A percentile compares a stretch with the other conserved stretches of the same genome.
These are phyloP conservation scores for Penicillium angulare DNA, from an alignment of 495 filamentous ascomycete genomes.

Conservation along the genomic window DNA sequence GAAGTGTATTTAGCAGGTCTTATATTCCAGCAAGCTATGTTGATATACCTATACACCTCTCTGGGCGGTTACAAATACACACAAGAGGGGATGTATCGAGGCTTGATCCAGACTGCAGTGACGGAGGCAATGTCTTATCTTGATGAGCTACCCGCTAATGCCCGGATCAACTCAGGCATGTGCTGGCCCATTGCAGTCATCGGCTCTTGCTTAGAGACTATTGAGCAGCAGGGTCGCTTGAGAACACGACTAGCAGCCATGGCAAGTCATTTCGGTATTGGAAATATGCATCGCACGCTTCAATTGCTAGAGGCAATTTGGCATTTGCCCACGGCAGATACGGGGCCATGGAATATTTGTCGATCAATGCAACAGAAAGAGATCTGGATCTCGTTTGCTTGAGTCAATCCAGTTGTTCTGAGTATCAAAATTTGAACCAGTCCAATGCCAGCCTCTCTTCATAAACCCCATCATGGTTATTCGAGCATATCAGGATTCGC, in stretches of 20 bases:
- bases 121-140: slow-evolving; percentile 33
- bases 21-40: slow-evolving; percentile 38
- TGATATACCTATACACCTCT: slow-evolving; percentile 37
- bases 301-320: slow-evolving; percentile 38
- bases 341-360: slow-evolving; percentile 41
- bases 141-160: slow-evolving; percentile 23
- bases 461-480: too few relatives aligned
- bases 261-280: slow-evolving; percentile 31
- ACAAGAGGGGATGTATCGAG: slow-evolving; percentile 32
- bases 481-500: too few relatives aligned
- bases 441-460: too few relatives aligned
- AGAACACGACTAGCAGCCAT: slow-evolving; percentile 23
- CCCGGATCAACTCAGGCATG: slow-evolving; percentile 36
- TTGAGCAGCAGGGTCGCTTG: slow-evolving; percentile 23
- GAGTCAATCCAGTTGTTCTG: too few relatives aligned
- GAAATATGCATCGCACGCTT: slow-evolving; percentile 38
- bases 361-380: slow-evolving; percentile 38
- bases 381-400: slow-evolving; percentile 44
- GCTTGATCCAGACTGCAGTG: slow-evolving; percentile 26
- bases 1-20: slow-evolving; percentile 35
- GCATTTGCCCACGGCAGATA: slow-evolving; percentile 23
- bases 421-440: too few relatives aligned
- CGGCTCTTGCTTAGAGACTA: slow-evolving; percentile 27
- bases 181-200: slow-evolving; percentile 41
- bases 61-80: slow-evolving; percentile 27